Conservation (phyloP, 2,329 filamentous ascomycete genomes). For the Apiospora phragmitis region DNA sequence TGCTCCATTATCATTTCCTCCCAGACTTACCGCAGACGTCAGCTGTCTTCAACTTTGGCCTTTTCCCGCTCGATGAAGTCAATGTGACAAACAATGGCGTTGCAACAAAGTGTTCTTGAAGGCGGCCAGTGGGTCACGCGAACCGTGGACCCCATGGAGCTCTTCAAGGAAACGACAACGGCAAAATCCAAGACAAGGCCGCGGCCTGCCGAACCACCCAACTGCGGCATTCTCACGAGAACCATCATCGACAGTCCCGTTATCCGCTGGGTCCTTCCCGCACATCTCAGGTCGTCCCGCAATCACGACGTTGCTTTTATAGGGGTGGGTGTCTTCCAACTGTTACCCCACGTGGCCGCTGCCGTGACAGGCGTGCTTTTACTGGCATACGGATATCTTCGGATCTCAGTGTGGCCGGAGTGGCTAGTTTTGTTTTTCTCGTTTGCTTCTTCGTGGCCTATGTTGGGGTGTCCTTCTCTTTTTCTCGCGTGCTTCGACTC, state of each 20-base stretch:
- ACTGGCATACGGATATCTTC: neutral
- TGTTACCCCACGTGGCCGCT: neutral
- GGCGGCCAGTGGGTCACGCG: constrained; percentile 59
- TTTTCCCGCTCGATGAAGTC: neutral
- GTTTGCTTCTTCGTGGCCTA: neutral
- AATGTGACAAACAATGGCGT: constrained; percentile 39
- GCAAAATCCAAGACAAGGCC: constrained; percentile 34
- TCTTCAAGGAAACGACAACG: constrained; percentile 30
- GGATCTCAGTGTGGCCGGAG: neutral
- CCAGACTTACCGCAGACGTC: neutral
- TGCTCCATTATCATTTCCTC: constrained; percentile 3
- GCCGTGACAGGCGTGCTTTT: neutral
- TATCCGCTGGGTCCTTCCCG: constrained; percentile 75
- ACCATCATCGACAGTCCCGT: constrained; percentile 77
- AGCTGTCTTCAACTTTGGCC: neutral
- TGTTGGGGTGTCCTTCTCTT: neutral
- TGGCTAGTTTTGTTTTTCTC: neutral
- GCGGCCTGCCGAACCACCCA: constrained; percentile 43
- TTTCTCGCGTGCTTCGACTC: neutral
- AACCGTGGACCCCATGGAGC: constrained; percentile 43
- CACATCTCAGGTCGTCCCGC: constrained; percentile 67
- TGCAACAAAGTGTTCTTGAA: constrained; percentile 55
- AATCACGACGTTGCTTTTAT: constrained; percentile 86
- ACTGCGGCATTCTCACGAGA: constrained; percentile 72
- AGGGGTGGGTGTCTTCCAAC: constrained; percentile 52